These are phyloP conservation scores for Trichosphaerium sp. DNA, from an alignment of 78 protist species.

Conservation along the genomic window DNA sequence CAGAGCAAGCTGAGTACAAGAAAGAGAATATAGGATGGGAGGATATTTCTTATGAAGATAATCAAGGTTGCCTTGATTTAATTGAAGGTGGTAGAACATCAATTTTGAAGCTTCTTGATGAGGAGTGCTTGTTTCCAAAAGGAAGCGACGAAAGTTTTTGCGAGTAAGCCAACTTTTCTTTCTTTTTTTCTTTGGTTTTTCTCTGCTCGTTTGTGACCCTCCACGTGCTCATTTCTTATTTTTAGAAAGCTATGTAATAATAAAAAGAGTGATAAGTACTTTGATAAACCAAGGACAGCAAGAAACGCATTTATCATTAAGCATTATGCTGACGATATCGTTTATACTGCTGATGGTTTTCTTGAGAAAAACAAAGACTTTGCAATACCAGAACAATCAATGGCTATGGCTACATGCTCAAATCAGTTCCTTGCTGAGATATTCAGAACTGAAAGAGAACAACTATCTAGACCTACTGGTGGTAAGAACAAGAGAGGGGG, in stretches of 20 bases:
- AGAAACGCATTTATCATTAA: constrained; percentile 41
- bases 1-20: constrained; percentile 66
- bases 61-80: constrained; percentile 65
- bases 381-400: constrained; percentile 46
- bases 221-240: constrained; percentile 16
- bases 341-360: constrained; percentile 47
- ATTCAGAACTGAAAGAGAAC: too few species aligned
- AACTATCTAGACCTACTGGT: too few species aligned
- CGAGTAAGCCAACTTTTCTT: too few species aligned
- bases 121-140: constrained; percentile 72
- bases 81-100: constrained; percentile 61
- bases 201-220: constrained; percentile 31
- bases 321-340: constrained; percentile 80
- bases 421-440: too few species aligned
- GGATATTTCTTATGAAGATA: constrained; percentile 63
- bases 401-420: too few species aligned
- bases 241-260: not conserved
- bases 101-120: constrained; percentile 70
- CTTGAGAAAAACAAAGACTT: constrained; percentile 76
- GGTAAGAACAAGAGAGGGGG: too few species aligned
- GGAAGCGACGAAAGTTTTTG: too few species aligned
- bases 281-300: constrained; percentile 39
- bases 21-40: constrained; percentile 70
- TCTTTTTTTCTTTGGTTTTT: too few species aligned
- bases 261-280: constrained; percentile 28